A percentile compares a stretch with the other conserved stretches of the same genome.
Evolutionary conservation across 2,329 filamentous ascomycete species (phyloP).

Genomic region (Aspergillus luchuensis): DNA sequence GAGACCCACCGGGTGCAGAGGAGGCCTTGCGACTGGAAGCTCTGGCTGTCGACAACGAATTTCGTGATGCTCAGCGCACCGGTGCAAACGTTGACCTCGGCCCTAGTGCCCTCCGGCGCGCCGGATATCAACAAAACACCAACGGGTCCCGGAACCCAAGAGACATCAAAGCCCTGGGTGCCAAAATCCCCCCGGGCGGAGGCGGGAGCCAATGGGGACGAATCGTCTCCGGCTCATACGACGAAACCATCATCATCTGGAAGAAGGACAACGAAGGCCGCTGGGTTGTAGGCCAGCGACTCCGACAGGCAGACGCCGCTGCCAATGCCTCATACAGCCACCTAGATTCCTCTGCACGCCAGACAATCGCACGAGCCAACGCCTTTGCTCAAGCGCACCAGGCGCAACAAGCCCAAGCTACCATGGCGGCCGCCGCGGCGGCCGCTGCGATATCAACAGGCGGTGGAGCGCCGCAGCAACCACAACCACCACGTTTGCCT

Average conservation of each 20-base stretch:
- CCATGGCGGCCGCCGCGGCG: conserved; percentile 3
- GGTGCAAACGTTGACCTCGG: conserved; percentile 45
- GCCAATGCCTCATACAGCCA: conserved; percentile 32
- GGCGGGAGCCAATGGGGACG: conserved; percentile 85
- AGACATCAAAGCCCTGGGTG: conserved; percentile 74
- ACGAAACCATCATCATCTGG: conserved; percentile 96
- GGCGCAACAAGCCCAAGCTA: conserved; percentile 2
- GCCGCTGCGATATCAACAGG: conserved; percentile 2
- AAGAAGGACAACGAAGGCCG: conserved; percentile 79
- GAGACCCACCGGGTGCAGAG: conserved; percentile 78
- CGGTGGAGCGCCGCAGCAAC: neutral
- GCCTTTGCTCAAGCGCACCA: conserved; percentile 19
- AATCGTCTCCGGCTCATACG: conserved; percentile 97
- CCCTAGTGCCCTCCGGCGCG: conserved; percentile 53
- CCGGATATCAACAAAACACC: conserved; percentile 57
- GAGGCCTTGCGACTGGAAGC: conserved; percentile 75
- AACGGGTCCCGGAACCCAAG: conserved; percentile 74
- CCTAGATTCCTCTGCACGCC: neutral
- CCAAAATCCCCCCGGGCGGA: conserved; percentile 85
- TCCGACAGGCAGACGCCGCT: conserved; percentile 64
- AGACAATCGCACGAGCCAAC: conserved; percentile 12
- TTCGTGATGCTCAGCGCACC: conserved; percentile 60
- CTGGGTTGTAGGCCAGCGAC: conserved; percentile 76
- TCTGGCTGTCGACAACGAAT: conserved; percentile 70
- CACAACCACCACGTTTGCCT: neutral